A percentile compares a stretch with the other conserved stretches of the same genome.
Evolutionary conservation across 129 eudicot species (phyloP).

Genomic region (Glebionis coronaria): DNA sequence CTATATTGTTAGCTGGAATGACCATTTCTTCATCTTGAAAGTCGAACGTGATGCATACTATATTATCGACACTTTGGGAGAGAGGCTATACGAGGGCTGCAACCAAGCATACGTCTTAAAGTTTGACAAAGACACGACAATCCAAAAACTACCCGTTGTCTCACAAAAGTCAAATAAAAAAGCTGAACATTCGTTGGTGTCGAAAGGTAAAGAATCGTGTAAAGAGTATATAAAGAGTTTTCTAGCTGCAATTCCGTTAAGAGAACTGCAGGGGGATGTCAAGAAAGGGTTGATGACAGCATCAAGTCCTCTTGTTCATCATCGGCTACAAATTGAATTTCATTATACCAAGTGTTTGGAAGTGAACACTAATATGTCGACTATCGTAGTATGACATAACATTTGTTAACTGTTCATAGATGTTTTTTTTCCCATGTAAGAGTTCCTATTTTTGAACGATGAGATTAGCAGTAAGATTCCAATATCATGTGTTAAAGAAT

Average conservation of each 20-base stretch:
- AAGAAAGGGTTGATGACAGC: constrained; percentile 54
- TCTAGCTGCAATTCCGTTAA: constrained; percentile 72
- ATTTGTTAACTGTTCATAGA: not conserved
- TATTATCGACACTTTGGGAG: constrained; percentile 67
- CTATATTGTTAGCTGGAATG: constrained; percentile 68
- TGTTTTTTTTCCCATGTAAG: not conserved
- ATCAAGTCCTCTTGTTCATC: constrained; percentile 62
- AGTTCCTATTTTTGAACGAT: not conserved
- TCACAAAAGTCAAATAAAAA: constrained; percentile 4
- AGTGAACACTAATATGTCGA: too few species aligned
- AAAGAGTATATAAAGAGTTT: constrained; percentile 80
- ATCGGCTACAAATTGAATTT: constrained; percentile 65
- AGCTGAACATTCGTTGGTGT: constrained; percentile 31
- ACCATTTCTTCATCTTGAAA: constrained; percentile 52
- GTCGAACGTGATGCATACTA: constrained; percentile 52
- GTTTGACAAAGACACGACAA: constrained; percentile 45
- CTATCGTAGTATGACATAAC: too few species aligned
- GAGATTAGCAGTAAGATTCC: not conserved
- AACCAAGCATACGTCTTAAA: constrained; percentile 51
- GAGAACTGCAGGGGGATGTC: constrained; percentile 43
- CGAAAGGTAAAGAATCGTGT: constrained; percentile 68
- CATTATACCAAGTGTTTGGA: constrained; percentile 45
- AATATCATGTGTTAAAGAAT: not conserved
- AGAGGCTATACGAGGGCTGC: constrained; percentile 67
- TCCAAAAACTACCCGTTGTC: constrained; percentile 19